Conservation (phyloP, 768 basidiomycete genomes). For the Rhodotorula kratochvilovae region DNA sequence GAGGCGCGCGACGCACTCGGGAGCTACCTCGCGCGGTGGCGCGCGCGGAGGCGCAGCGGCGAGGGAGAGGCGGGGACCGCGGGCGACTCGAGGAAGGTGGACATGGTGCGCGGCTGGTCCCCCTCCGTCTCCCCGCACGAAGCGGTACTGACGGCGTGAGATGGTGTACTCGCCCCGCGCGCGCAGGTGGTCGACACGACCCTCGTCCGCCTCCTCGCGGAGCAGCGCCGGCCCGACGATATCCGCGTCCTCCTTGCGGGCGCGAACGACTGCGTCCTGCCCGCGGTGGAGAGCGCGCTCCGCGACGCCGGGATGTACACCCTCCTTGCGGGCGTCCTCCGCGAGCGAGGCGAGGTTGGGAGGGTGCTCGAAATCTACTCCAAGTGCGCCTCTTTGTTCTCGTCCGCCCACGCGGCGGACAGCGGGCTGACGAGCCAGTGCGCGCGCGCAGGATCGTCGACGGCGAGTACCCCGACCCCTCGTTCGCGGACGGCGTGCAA, state of each 20-base stretch:
- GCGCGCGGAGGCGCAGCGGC: constrained; percentile 12
- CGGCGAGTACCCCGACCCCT: constrained; percentile 7
- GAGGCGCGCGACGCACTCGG: constrained; percentile 15
- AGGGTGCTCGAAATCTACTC: constrained; percentile 34
- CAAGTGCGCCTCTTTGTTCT: constrained; percentile 6
- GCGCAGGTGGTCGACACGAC: constrained; percentile 35
- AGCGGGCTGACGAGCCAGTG: not conserved
- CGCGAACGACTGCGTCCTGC: constrained; percentile 32
- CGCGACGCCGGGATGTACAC: constrained; percentile 16
- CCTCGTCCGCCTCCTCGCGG: constrained; percentile 27
- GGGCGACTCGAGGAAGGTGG: constrained; percentile 37
- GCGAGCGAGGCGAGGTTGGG: constrained; percentile 5
- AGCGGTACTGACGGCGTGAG: not conserved
- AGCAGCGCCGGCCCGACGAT: constrained; percentile 10
- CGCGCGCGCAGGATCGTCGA: not conserved
- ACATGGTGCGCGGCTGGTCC: constrained; percentile 22
- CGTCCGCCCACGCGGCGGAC: not conserved
- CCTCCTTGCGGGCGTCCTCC: constrained; percentile 17
- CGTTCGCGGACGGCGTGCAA: not conserved
- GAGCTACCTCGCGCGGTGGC: constrained; percentile 35
- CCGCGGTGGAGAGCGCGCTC: constrained; percentile 8
- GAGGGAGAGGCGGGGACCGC: not conserved
- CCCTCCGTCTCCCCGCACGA: not conserved
- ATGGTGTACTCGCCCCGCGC: no score
- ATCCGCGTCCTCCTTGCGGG: constrained; percentile 33